Evolutionary conservation across 257 asterid species (phyloP).

Genomic region (Primulina tabacum): DNA sequence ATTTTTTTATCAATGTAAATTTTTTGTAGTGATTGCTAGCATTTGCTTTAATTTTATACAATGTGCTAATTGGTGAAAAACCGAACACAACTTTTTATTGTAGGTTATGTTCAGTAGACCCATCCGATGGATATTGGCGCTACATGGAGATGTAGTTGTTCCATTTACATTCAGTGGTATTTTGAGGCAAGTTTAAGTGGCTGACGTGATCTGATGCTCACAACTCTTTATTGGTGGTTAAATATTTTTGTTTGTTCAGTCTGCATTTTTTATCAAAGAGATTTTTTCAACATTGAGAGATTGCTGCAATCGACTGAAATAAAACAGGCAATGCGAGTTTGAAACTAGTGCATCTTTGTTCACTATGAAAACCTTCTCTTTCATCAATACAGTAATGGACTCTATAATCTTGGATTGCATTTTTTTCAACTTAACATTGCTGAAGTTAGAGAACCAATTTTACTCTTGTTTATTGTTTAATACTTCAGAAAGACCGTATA

Average conservation of each 20-base stretch:
- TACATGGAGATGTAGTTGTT: slow-evolving; percentile 73
- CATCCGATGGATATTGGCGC: slow-evolving; percentile 91
- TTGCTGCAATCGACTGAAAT: background rate
- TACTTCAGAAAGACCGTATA: background rate
- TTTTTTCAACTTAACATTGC: too few relatives aligned
- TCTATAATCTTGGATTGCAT: background rate
- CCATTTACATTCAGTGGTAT: slow-evolving; percentile 84
- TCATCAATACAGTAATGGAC: background rate
- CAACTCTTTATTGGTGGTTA: slow-evolving; percentile 15
- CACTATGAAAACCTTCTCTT: background rate
- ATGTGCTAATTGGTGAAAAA: slow-evolving; percentile 15
- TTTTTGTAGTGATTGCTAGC: slow-evolving; percentile 5
- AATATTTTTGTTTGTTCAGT: background rate
- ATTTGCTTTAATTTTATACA: slow-evolving; percentile 10
- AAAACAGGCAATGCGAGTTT: slow-evolving; percentile 9
- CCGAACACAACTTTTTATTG: slow-evolving; percentile 13
- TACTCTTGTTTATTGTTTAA: background rate
- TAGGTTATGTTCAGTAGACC: slow-evolving; percentile 95
- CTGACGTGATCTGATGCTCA: slow-evolving; percentile 7
- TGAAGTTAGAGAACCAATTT: background rate
- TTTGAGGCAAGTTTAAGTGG: slow-evolving; percentile 50
- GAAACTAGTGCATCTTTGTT: background rate
- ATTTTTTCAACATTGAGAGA: background rate
- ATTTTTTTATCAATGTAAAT: slow-evolving; percentile 2
- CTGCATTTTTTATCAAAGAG: background rate